Percentiles rank a stretch among this genome's conserved stretches.
Evolutionary conservation across 495 filamentous ascomycete species (phyloP).

Genomic region (Penicillium manginii): DNA sequence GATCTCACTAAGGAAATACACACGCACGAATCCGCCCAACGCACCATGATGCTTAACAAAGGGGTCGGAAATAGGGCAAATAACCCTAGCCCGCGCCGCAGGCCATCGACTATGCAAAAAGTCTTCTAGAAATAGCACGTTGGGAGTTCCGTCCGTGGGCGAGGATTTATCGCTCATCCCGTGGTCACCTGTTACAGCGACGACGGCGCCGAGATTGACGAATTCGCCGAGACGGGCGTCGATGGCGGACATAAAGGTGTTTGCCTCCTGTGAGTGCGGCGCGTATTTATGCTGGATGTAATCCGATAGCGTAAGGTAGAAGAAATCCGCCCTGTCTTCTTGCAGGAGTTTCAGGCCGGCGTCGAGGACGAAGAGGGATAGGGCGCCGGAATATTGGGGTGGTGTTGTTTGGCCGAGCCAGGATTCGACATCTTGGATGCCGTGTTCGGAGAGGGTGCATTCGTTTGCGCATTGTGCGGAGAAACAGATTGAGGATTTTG

Average conservation of each 20-base stretch:
- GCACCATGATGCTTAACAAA: constrained; percentile 11
- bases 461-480: neutral
- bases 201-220: neutral
- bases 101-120: neutral
- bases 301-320: constrained; percentile 2
- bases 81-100: neutral
- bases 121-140: constrained; percentile 3
- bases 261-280: neutral
- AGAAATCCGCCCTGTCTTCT: neutral
- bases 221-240: neutral
- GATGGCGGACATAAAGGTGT: neutral
- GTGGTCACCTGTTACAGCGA: constrained; percentile 9
- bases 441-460: neutral
- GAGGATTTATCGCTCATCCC: constrained; percentile 8
- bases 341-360: neutral
- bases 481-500: neutral
- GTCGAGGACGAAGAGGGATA: neutral
- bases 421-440: neutral
- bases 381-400: neutral
- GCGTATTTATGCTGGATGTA: constrained; percentile 3
- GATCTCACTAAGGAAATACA: neutral
- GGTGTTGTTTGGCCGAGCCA: neutral
- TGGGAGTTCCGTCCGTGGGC: neutral
- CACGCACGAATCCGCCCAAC: constrained; percentile 3
- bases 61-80: constrained; percentile 6